Conservation (phyloP, 2,329 filamentous ascomycete species). For the Drechslerella dactyloides region DNA sequence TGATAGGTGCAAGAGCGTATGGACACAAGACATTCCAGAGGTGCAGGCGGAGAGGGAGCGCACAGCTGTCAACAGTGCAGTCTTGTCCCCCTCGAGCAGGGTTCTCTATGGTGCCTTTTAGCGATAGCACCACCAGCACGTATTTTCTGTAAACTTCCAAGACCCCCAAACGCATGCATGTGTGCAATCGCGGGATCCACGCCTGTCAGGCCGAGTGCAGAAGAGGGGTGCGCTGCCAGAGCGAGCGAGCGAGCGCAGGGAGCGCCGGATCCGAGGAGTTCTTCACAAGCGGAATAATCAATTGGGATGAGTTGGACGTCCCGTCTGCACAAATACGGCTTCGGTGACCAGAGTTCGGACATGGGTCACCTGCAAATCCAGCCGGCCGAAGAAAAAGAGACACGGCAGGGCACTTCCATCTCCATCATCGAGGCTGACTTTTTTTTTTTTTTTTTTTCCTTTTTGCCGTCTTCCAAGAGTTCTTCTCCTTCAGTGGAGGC, state of each 20-base stretch:
- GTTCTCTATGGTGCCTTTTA: conserved; percentile 6
- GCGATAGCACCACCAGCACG: background rate
- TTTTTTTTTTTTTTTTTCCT: conserved; percentile 13
- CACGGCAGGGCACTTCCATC: too few relatives aligned
- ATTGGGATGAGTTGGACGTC: conserved; percentile 35
- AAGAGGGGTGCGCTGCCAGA: background rate
- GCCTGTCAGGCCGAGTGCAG: conserved; percentile 34
- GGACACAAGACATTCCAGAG: too few relatives aligned
- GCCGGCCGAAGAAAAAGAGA: too few relatives aligned
- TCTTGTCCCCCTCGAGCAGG: too few relatives aligned
- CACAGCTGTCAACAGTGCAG: conserved; percentile 1
- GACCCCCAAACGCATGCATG: conserved; percentile 26
- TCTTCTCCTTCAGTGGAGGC: background rate
- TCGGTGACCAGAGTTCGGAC: conserved; percentile 26
- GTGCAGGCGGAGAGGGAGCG: background rate
- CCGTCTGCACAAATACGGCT: too few relatives aligned
- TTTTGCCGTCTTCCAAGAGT: background rate
- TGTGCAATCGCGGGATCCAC: conserved; percentile 45
- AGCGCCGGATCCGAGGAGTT: conserved; percentile 48
- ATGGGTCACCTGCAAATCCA: conserved; percentile 12
- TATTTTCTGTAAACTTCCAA: conserved; percentile 37
- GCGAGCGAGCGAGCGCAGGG: conserved; percentile 22
- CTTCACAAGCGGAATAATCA: conserved; percentile 28
- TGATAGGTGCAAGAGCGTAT: too few relatives aligned
- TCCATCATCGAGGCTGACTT: background rate